Conservation (phyloP, 2,329 filamentous ascomycete species). For the Diaporthe helianthi region DNA sequence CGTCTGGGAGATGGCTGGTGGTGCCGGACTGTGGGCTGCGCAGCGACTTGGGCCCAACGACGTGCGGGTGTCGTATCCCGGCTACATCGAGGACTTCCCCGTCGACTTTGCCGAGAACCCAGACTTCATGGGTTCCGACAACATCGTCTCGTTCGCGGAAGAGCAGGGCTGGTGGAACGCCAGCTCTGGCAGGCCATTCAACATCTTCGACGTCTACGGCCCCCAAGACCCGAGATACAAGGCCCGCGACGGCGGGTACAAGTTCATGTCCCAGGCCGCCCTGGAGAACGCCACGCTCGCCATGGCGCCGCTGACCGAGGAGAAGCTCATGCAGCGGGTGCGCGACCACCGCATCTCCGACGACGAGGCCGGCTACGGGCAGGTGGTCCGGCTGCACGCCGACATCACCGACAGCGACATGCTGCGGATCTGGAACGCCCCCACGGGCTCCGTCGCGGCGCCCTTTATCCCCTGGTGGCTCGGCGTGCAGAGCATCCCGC, state of each 20-base stretch:
- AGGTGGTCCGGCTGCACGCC: neutral
- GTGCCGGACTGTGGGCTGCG: neutral
- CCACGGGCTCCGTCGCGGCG: constrained; percentile 6
- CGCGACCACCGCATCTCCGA: constrained; percentile 21
- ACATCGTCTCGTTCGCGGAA: constrained; percentile 5
- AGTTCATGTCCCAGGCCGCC: constrained; percentile 5
- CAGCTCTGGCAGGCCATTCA: constrained; percentile 2
- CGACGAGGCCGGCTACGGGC: constrained; percentile 16
- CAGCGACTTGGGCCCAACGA: neutral
- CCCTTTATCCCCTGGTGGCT: constrained; percentile 12
- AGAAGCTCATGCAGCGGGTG: constrained; percentile 11
- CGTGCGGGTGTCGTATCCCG: constrained; percentile 1
- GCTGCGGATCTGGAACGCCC: constrained; percentile 6
- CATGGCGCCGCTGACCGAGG: constrained; percentile 5
- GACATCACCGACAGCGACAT: constrained; percentile 11
- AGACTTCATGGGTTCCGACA: constrained; percentile 4
- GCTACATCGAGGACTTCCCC: constrained; percentile 14
- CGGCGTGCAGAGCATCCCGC: constrained; percentile 1
- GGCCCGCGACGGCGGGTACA: constrained; percentile 10
- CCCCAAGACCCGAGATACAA: constrained; percentile 17
- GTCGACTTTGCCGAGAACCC: neutral
- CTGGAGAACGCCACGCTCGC: constrained; percentile 7
- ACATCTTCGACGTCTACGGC: constrained; percentile 16
- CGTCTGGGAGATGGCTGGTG: constrained; percentile 14
- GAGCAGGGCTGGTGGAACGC: constrained; percentile 15